Percentiles rank a stretch among this genome's conserved stretches.
Evolutionary conservation across 1,284 basidiomycete species (phyloP).

Genomic region (Xanthoconium separans): DNA sequence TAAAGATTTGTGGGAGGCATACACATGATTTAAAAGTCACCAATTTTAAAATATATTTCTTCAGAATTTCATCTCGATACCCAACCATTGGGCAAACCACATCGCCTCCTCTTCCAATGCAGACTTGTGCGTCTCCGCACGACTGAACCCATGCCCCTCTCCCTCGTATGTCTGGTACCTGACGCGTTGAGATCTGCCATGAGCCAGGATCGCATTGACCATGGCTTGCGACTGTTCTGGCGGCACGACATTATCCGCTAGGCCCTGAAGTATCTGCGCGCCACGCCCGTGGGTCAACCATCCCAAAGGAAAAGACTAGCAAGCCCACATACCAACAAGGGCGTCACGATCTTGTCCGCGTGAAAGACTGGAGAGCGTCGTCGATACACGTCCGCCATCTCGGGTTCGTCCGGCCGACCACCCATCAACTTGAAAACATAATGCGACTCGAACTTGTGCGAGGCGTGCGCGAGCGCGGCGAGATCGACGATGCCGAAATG

Average conservation of each 20-base stretch:
- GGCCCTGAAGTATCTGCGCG: neutral
- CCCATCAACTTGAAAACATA: neutral
- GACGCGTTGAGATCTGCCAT: neutral
- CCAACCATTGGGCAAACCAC: neutral
- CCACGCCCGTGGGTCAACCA: neutral
- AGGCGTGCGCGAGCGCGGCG: neutral
- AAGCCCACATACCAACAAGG: neutral
- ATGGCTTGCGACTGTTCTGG: slow-evolving; percentile 1
- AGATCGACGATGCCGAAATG: slow-evolving; percentile 1
- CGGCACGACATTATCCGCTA: neutral
- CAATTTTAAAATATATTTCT: neutral
- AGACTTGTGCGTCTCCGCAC: neutral
- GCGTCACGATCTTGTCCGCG: neutral
- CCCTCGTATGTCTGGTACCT: slow-evolving; percentile 1
- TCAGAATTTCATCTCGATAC: neutral
- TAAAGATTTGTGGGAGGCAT: too few relatives aligned
- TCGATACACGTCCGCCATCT: slow-evolving; percentile 1
- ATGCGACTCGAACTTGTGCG: slow-evolving; percentile 2
- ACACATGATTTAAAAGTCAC: neutral
- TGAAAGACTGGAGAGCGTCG: neutral
- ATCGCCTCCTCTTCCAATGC: neutral
- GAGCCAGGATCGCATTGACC: neutral
- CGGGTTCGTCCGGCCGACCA: neutral
- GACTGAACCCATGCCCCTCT: neutral
- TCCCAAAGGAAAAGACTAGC: neutral